Base-by-base conservation (phyloP, 306 rosid genomes). In the Quercus parvula region DNA sequence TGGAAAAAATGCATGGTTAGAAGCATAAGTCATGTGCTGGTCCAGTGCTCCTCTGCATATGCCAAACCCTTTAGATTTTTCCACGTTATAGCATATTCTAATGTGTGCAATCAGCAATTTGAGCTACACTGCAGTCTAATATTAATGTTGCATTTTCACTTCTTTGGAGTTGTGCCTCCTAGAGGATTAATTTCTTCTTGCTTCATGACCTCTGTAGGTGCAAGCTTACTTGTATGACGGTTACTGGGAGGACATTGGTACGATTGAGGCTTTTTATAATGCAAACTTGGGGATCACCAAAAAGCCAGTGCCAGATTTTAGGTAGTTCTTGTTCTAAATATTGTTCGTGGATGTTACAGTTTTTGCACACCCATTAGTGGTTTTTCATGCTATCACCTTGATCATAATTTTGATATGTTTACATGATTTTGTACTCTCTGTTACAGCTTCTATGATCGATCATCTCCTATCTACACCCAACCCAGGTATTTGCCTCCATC, bases 231-330 rank as follows among this genome's bases (percentile, higher is more conserved):
- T 96, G 81, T 93, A 91, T 73, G 99, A 96, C 84, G 99, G 99
- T 77, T 96, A 96, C 83, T 96, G 99, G 99, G 99, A 96, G 88
- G 99, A 96, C 81, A 96, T 96, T 67, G 98, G 99, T 85, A 96
- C 99, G 31, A 96, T 96, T 75, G 99, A 96, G 82, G 99, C 99
- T 79, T 96, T 96, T 88, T 96, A 93, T 74, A 93, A 96, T 87
- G 98, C 99, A 41, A 96, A 96, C 74, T 84, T 96, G 80, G 99
- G 99, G 56, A 96, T 96, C 82, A 96, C 98, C 56, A 93, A 93
- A 85, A 95, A 96, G 84, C 98, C 99, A 28, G 85, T 96, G 33
- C 99, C 99, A 51, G 99, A 96, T 78, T 96, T 96, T 84, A 96
- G 98, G 99, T 96, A 75, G 25, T 19, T 56, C 64, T 11, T 58